Base-by-base conservation (phyloP, 1,284 basidiomycete species). In the Athelia sp. region DNA sequence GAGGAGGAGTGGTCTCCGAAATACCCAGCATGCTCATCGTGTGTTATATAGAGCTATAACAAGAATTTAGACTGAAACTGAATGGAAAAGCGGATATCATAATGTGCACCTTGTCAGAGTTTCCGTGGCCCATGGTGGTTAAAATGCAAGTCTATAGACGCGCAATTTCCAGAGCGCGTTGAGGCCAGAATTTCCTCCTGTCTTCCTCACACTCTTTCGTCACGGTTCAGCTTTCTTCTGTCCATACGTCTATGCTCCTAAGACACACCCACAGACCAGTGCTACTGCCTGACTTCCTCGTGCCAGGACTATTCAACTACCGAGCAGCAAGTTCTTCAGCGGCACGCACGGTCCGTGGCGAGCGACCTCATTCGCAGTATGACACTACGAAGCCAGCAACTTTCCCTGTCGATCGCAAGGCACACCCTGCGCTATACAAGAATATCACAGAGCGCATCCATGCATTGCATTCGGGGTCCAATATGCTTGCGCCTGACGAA, bases 1-100 rank as follows among this genome's bases (percentile, higher is more conserved):
- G 87, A 88, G 14, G 88, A 78, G 10, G 87, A 86, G 64, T 91
- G 89, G 42, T 84, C 81, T 19, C 89, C 89, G 63, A 87, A 78
- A 46, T 79, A 70, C 32, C 89, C 90, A 17, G 86, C 73, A 62
- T 92, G 89, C 62, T 92, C 89, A 24, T 85, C 81, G 63, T 92
- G 90, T 4, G 89, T 92, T 61, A 92, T 88, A 61, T 92, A 92
- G 6, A 92, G 69, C 63, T 40, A 17, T n/a, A 17, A n/a, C 6
- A 6, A 4, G 9, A 40, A 40, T 21, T 17, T 8, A 6, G 36
- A 8, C 13, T 13, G 6, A 6, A 13, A 4, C 6, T 29, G 13
- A 29, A 6, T 13, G 4, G 26, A 13, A 29, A 6, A 29, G 26
- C 13, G 13, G 26, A 13, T 6, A 29, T 29, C 13, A 6, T 13